A percentile compares a stretch with the other conserved stretches of the same genome.
Conservation (phyloP, 164 flowering plant species). For the Berberis thunbergii region DNA sequence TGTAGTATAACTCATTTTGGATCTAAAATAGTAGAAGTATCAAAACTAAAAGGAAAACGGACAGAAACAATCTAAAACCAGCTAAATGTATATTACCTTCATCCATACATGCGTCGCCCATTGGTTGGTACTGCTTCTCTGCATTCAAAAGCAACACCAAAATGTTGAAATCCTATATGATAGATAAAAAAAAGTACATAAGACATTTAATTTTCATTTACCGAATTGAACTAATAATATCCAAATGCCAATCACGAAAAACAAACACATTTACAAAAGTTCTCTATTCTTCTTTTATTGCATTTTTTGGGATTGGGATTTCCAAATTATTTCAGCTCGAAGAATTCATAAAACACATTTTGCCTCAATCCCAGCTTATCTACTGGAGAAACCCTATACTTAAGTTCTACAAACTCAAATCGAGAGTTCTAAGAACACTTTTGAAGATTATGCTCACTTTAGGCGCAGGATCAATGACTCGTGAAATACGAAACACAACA, state of each 20-base stretch:
- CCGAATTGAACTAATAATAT: not conserved
- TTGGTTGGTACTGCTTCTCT: conserved; percentile 2
- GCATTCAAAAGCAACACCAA: not conserved
- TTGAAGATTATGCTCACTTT: too few relatives aligned
- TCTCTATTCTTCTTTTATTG: not conserved
- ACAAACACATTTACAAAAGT: not conserved
- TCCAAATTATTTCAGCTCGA: not conserved
- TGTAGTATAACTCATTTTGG: not conserved
- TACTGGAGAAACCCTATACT: too few relatives aligned
- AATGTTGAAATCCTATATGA: not conserved
- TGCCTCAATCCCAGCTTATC: too few relatives aligned
- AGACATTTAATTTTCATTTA: not conserved
- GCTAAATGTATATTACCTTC: not conserved
- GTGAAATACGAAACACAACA: too few relatives aligned
- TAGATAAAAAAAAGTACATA: not conserved
- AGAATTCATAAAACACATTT: too few relatives aligned
- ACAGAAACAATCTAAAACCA: not conserved
- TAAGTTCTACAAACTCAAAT: too few relatives aligned
- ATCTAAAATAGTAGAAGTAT: not conserved
- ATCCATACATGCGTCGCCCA: not conserved
- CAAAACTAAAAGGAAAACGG: not conserved
- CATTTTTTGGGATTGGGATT: not conserved
- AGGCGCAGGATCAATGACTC: too few relatives aligned
- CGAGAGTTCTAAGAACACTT: too few relatives aligned
- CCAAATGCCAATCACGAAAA: not conserved